A percentile compares a stretch with the other conserved stretches of the same genome.
These are phyloP conservation scores for Xylaria polymorpha DNA, from an alignment of 2,329 filamentous ascomycete species.

Conservation along the genomic window DNA sequence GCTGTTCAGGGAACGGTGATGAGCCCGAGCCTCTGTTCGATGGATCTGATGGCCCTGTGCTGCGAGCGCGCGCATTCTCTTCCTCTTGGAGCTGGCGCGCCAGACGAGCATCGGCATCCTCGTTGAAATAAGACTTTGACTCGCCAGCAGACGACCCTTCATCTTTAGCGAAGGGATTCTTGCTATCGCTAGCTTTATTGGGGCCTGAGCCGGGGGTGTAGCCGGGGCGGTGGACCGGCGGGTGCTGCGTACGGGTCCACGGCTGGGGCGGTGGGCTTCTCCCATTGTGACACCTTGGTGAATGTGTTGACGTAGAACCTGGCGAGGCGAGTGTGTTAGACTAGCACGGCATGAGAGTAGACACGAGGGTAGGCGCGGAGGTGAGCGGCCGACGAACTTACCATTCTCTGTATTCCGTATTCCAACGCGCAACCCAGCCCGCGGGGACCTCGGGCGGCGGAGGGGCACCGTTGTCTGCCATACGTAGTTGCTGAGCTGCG, in stretches of 20 bases:
- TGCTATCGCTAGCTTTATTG: constrained; percentile 63
- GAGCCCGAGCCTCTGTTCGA: constrained; percentile 41
- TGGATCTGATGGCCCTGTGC: constrained; percentile 8
- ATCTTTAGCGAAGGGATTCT: constrained; percentile 76
- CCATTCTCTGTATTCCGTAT: constrained; percentile 89
- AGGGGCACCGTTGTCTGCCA: constrained; percentile 68
- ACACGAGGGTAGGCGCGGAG: neutral
- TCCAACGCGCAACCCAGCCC: constrained; percentile 88
- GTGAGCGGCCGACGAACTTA: constrained; percentile 22
- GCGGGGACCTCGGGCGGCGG: constrained; percentile 73
- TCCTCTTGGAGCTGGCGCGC: constrained; percentile 85
- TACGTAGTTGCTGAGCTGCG: constrained; percentile 45
- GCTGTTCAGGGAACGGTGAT: constrained; percentile 53
- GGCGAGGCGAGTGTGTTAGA: constrained; percentile 17
- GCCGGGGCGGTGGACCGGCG: constrained; percentile 72
- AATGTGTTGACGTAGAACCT: constrained; percentile 93
- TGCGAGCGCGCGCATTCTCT: constrained; percentile 71
- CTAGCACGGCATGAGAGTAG: neutral
- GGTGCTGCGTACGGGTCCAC: constrained; percentile 63
- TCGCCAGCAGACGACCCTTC: constrained; percentile 22
- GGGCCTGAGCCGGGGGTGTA: constrained; percentile 66
- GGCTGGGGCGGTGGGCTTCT: constrained; percentile 78
- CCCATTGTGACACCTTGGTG: constrained; percentile 93
- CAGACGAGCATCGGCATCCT: constrained; percentile 58
- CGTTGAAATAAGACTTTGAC: constrained; percentile 47